Evolutionary conservation across 2,329 filamentous ascomycete species (phyloP).

Genomic region (Dryadomyces quercus-mongolicae): DNA sequence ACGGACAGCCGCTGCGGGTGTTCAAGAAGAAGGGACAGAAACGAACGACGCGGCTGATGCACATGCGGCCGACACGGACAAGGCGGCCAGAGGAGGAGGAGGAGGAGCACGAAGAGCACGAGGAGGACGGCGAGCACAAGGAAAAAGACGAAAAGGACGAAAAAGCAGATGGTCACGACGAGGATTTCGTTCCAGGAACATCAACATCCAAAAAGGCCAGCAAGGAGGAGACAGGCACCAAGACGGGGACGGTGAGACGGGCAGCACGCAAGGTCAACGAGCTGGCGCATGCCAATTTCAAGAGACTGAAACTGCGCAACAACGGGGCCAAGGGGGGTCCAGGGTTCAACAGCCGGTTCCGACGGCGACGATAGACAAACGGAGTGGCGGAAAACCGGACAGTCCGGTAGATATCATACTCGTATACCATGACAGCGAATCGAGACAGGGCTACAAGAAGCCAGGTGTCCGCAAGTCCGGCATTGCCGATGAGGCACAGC

Average conservation of each 20-base stretch:
- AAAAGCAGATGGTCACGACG: conserved; percentile 20
- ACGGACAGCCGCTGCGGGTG: conserved; percentile 46
- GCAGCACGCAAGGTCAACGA: conserved; percentile 49
- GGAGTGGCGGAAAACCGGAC: conserved; percentile 17
- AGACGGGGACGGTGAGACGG: conserved; percentile 29
- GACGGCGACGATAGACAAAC: conserved; percentile 29
- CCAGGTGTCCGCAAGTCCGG: no score
- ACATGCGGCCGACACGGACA: conserved; percentile 43
- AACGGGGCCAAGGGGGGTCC: conserved; percentile 49
- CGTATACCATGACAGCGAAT: no score
- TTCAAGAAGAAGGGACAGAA: conserved; percentile 83
- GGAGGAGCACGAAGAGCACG: conserved; percentile 27
- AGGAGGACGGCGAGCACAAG: conserved; percentile 18
- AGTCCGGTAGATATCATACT: no score
- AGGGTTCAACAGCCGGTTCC: conserved; percentile 44
- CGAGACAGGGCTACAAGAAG: no score
- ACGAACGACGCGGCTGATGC: conserved; percentile 58
- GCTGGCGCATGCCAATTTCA: conserved; percentile 54
- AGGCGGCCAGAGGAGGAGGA: conserved; percentile 33
- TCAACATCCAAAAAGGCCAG: conserved; percentile 25
- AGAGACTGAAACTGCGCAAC: conserved; percentile 51
- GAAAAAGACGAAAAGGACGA: conserved; percentile 15
- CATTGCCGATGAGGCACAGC: not conserved
- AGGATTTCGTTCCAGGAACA: conserved; percentile 16
- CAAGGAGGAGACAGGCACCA: conserved; percentile 16